phyloP scores from a whole-genome alignment of 345 rosid genomes.

The Pugionium cornutum region DNA sequence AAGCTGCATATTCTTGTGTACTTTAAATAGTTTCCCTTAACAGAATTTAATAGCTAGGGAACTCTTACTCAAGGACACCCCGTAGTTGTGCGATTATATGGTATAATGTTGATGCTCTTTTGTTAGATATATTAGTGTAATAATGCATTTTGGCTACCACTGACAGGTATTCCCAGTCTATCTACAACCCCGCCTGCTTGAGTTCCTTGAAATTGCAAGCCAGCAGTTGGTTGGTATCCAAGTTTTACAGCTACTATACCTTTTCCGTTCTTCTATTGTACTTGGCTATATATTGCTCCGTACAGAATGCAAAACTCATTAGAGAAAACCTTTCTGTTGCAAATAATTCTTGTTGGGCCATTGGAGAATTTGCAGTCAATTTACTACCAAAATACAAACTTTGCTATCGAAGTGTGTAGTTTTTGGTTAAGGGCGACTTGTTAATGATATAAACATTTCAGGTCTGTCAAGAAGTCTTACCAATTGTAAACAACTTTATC shows the following conservation, averaged over 20 bases:
- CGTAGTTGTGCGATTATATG: slow-evolving; percentile 8
- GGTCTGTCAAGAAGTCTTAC: slow-evolving; percentile 89
- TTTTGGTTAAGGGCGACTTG: slow-evolving; percentile 17
- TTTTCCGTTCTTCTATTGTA: slow-evolving; percentile 11
- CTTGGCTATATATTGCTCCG: slow-evolving; percentile 32
- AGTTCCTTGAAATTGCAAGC: slow-evolving; percentile 68
- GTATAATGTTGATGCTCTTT: neutral
- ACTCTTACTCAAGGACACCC: neutral
- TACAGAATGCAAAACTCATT: slow-evolving; percentile 63
- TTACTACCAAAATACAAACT: slow-evolving; percentile 38
- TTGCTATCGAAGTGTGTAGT: slow-evolving; percentile 7
- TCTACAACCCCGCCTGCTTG: slow-evolving; percentile 64
- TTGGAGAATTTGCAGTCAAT: slow-evolving; percentile 96
- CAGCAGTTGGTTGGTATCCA: slow-evolving; percentile 70
- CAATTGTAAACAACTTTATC: slow-evolving; percentile 70
- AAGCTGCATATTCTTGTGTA: slow-evolving; percentile 30
- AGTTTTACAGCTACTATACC: slow-evolving; percentile 23
- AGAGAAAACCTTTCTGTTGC: slow-evolving; percentile 84
- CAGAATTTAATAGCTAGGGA: neutral
- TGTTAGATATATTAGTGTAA: slow-evolving; percentile 9
- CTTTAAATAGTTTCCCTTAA: neutral
- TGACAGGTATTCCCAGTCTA: slow-evolving; percentile 63
- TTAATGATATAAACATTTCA: slow-evolving; percentile 43
- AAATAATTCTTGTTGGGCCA: slow-evolving; percentile 98
- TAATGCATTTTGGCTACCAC: slow-evolving; percentile 23